phyloP scores from a whole-genome alignment of 2,329 filamentous ascomycete genomes.

The Venturia nashicola region DNA sequence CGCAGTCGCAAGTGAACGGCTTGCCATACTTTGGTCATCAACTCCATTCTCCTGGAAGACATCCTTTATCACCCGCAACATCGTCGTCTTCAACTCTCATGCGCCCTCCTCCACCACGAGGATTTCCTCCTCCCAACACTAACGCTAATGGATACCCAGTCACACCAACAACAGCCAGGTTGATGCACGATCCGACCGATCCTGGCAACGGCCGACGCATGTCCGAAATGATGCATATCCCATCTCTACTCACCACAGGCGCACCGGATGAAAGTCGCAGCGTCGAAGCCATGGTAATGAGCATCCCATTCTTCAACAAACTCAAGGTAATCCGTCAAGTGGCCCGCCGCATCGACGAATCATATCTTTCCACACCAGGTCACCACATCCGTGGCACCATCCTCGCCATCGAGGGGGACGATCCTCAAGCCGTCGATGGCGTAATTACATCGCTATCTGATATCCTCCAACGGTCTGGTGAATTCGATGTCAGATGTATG shows the following conservation, averaged over 20 bases:
- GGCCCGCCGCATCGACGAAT: slow-evolving; percentile 48
- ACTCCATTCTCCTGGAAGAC: neutral
- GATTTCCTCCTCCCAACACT: neutral
- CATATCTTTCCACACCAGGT: slow-evolving; percentile 16
- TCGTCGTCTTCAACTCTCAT: neutral
- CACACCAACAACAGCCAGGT: slow-evolving; percentile 4
- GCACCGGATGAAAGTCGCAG: slow-evolving; percentile 31
- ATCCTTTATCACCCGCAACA: neutral
- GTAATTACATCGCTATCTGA: slow-evolving; percentile 53
- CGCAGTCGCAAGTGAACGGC: neutral
- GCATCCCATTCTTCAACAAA: slow-evolving; percentile 62
- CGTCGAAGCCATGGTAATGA: slow-evolving; percentile 61
- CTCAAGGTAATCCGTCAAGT: slow-evolving; percentile 66
- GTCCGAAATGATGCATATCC: slow-evolving; percentile 26
- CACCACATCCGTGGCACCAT: slow-evolving; percentile 57
- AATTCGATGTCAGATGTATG: slow-evolving; percentile 37
- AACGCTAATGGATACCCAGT: neutral
- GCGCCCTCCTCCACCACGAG: neutral
- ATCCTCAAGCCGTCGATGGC: slow-evolving; percentile 47
- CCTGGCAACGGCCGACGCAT: neutral
- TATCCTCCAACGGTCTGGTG: slow-evolving; percentile 38
- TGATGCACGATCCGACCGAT: slow-evolving; percentile 1
- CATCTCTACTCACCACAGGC: slow-evolving; percentile 36
- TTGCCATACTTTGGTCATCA: neutral
- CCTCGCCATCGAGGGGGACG: slow-evolving; percentile 70